Percentiles rank a stretch among this genome's conserved stretches.
Evolutionary conservation across 768 basidiomycete species (phyloP).

Genomic region (Phanerochaete sordida): DNA sequence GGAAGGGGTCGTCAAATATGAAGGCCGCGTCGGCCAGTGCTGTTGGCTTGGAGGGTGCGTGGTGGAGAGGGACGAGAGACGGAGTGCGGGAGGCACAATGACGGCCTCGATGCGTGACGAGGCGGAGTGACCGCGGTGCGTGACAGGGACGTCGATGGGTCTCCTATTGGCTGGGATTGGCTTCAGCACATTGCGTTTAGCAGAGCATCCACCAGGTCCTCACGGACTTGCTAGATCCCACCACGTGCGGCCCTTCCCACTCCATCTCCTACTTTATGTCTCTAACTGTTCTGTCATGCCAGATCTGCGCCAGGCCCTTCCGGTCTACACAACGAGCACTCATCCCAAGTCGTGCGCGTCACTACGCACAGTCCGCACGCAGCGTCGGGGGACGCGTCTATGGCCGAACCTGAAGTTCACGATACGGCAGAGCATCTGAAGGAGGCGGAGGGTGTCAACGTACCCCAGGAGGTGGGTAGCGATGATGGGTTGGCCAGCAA

Average conservation of each 20-base stretch:
- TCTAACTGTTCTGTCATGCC: not conserved
- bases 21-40: constrained; percentile 13
- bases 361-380: constrained; percentile 22
- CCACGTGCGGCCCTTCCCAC: not conserved
- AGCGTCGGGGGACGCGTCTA: constrained; percentile 78
- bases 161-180: constrained; percentile 16
- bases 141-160: constrained; percentile 5
- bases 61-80: not conserved
- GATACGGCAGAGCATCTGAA: constrained; percentile 40
- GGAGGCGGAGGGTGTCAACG: constrained; percentile 18
- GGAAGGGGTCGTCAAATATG: constrained; percentile 16
- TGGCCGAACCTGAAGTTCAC: constrained; percentile 63
- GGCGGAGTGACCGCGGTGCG: not conserved
- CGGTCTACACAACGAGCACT: not conserved
- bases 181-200: constrained; percentile 1
- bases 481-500: constrained; percentile 8
- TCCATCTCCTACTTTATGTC: not conserved
- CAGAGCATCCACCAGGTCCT: constrained; percentile 1
- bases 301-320: not conserved
- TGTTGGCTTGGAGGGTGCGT: not conserved
- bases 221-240: not conserved
- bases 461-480: not conserved
- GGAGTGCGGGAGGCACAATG: not conserved
- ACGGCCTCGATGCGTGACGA: not conserved
- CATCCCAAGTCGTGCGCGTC: not conserved